These are phyloP conservation scores for Claviceps sp. DNA, from an alignment of 2,329 filamentous ascomycete genomes.

Conservation along the genomic window DNA sequence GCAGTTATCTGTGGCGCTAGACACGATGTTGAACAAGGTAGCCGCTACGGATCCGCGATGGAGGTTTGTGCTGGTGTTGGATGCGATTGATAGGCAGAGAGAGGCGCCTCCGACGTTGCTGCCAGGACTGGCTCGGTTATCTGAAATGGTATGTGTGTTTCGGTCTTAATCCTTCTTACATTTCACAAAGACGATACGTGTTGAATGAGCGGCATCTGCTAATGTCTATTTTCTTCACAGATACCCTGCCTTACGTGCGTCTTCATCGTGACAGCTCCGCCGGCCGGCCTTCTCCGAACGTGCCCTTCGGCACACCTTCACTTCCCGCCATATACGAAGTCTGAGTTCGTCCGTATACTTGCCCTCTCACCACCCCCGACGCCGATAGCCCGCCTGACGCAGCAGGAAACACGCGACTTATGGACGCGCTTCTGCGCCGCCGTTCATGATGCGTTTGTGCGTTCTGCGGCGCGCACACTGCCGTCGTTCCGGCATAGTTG, in stretches of 20 bases:
- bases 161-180: not conserved
- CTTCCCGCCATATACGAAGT: conserved; percentile 73
- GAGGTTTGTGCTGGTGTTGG: conserved; percentile 73
- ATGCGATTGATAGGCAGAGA: conserved; percentile 73
- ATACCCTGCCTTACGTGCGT: conserved; percentile 66
- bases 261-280: conserved; percentile 61
- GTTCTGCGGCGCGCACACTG: conserved; percentile 68
- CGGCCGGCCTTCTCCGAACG: conserved; percentile 55
- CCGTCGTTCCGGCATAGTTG: conserved; percentile 58
- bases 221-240: conserved; percentile 26
- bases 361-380: conserved; percentile 32
- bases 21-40: conserved; percentile 39
- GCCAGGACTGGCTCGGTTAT: conserved; percentile 66
- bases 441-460: conserved; percentile 76
- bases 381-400: conserved; percentile 35
- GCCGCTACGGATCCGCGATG: conserved; percentile 22
- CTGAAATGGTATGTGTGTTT: conserved; percentile 54
- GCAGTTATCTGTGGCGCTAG: conserved; percentile 60
- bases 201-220: too few relatives aligned
- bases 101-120: conserved; percentile 69
- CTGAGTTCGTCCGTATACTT: conserved; percentile 67
- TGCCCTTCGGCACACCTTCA: conserved; percentile 62
- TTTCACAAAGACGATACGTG: too few relatives aligned
- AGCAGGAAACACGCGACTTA: conserved; percentile 48
- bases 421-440: conserved; percentile 73